Base-by-base conservation (phyloP, 225 moss, liverwort and hornwort genomes). In the Rhytidiadelphus loreus region DNA sequence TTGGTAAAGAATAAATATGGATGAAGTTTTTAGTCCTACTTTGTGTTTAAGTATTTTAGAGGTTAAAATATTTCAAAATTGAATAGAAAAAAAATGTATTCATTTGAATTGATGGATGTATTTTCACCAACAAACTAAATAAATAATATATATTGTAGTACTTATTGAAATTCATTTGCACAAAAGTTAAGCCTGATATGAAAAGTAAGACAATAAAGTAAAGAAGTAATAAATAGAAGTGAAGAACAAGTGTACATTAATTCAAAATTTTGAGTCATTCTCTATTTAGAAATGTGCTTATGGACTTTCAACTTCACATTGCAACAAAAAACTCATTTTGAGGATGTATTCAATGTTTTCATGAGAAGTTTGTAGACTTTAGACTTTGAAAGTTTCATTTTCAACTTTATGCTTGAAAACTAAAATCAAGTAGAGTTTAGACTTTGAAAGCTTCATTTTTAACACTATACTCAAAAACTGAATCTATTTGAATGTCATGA, bases 91-190 rank as follows among this genome's bases (percentile, higher is more conserved):
- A 20, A 48, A 73, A 30, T 11, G 20, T 20, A 6, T 20, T 48
- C 6, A 48, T 19, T 32, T 20, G 4, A 1, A 44, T 5, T 0
- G 0, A 17, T 30, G 7, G 2, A 18, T 30, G 2, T 19, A 30
- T 48, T 32, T 75, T 1, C 21, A 75, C 3, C 4, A 50, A 32
- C 32, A 50, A 75, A 21, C 2, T 32, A 6, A 50, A 48, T 20
- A 20, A 4, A 50, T 48, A 1, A 50, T 12, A 7, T 13, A 4
- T 75, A 21, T 48, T 48, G 2, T 32, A 48, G 48, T 32, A 74
- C 3, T 30, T 48, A 7, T 48, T 73, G 30, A 73, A 73, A 48
- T 30, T n/a, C n/a, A n/a, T n/a, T n/a, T 12, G 19, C 4, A 30
- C 4, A 46, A 46, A 44, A 17, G 29, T 44, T 18, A 17, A 17